Base-by-base conservation (phyloP, 192 early-diverging fungal species). In the Entomortierella beljakovae region DNA sequence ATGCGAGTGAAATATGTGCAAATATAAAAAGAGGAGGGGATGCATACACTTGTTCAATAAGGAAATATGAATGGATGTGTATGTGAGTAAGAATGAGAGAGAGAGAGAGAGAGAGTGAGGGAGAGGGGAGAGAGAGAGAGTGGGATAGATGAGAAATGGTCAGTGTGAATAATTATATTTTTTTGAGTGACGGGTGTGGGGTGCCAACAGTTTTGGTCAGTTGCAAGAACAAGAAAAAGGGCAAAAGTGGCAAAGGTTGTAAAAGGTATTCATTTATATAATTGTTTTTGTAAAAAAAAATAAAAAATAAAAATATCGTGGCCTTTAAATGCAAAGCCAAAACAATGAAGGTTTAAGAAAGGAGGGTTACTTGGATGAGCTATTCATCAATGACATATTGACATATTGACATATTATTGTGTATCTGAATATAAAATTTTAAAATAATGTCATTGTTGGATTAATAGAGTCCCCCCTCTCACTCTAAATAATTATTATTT, bases 151-250 rank as follows among this genome's bases (percentile, higher is more conserved):
- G 15, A 46, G 15, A 46, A 16, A n/a, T n/a, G n/a, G n/a, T n/a
- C n/a, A n/a, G n/a, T n/a, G n/a, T n/a, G n/a, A n/a, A n/a, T n/a
- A n/a, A n/a, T n/a, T n/a, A n/a, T n/a, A n/a, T n/a, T n/a, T 46
- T 20, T 46, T 10, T 46, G 43, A 46, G 43, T 46, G 43, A 64
- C 40, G 42, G 42, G 20, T 61, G 29, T 49, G 42, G 60, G 31
- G 2, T 60, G 22, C 16, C 37, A 35, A 35, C 37, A 38, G 37
- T 20, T n/a, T n/a, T 29, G 28, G 59, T 28, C 59, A 50, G 43
- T 46, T 61, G 31, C 46, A 42, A 62, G 60, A 46, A 62, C 42
- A 42, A 46, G 50, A 50, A 18, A 33, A 49, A 62, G 50, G 31
- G 31, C n/a, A 33, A 62, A 43, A 32, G 51, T 53, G 51, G 51